Evolutionary conservation across 2,329 filamentous ascomycete species (phyloP).

Genomic region (Herpotrichia juniperi): DNA sequence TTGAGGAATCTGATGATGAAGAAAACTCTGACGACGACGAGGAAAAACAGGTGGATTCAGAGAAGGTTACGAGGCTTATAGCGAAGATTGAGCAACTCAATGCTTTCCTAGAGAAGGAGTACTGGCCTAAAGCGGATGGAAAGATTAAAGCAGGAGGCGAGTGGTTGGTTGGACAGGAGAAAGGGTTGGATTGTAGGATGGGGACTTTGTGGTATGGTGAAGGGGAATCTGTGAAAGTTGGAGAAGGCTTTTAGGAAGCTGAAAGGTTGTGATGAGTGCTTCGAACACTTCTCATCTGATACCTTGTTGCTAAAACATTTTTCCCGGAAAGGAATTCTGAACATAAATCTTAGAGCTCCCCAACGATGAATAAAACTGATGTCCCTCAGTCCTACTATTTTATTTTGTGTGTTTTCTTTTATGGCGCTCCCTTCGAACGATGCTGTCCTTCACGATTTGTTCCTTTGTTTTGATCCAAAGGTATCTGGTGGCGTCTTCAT

Average conservation of each 20-base stretch:
- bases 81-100: conserved; percentile 78
- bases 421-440: too few species aligned
- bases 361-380: too few species aligned
- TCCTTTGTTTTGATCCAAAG: too few species aligned
- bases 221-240: conserved; percentile 69
- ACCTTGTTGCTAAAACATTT: too few species aligned
- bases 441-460: too few species aligned
- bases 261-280: too few species aligned
- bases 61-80: conserved; percentile 69
- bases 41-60: conserved; percentile 53
- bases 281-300: too few species aligned
- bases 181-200: conserved; percentile 75
- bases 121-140: conserved; percentile 64
- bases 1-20: conserved; percentile 19
- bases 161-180: conserved; percentile 88
- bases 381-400: too few species aligned
- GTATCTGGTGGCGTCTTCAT: too few species aligned
- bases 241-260: conserved; percentile 53
- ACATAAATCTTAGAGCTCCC: too few species aligned
- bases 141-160: conserved; percentile 63
- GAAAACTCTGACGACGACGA: conserved; percentile 22
- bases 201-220: conserved; percentile 87
- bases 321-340: too few species aligned
- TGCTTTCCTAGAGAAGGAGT: conserved; percentile 70
- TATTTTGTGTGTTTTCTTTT: too few species aligned